Evolutionary conservation across 2,329 filamentous ascomycete genomes (phyloP).

Genomic region (Trichoderma citrinoviride): DNA sequence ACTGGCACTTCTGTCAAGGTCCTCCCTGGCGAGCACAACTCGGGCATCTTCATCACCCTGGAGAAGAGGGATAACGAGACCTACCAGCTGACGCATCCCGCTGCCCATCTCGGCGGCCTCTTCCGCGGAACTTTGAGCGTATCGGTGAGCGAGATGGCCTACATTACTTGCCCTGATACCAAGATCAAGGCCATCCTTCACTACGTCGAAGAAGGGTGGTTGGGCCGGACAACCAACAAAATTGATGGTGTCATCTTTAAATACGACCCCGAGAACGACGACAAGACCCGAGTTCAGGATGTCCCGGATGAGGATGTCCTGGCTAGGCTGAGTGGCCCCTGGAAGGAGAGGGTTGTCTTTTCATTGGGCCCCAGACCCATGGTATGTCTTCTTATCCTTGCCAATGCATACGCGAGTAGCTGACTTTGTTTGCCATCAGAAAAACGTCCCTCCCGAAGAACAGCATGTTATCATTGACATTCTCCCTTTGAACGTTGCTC

Average conservation of each 20-base stretch:
- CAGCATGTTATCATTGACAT: constrained; percentile 82
- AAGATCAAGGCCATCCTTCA: constrained; percentile 88
- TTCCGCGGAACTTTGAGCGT: constrained; percentile 84
- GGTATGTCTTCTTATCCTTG: constrained; percentile 46
- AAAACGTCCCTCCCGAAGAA: constrained; percentile 51
- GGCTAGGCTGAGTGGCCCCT: constrained; percentile 77
- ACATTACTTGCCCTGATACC: constrained; percentile 84
- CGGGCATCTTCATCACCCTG: constrained; percentile 91
- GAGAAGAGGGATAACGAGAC: constrained; percentile 79
- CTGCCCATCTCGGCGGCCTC: constrained; percentile 87
- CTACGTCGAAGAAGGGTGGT: constrained; percentile 93
- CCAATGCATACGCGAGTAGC: neutral
- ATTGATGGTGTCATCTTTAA: constrained; percentile 88
- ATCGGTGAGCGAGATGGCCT: constrained; percentile 85
- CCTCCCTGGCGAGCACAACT: constrained; percentile 85
- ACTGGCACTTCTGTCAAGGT: constrained; percentile 94
- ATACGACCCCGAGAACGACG: constrained; percentile 84
- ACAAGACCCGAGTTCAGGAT: constrained; percentile 75
- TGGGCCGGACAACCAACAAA: constrained; percentile 86
- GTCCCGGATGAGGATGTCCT: constrained; percentile 83
- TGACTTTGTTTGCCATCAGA: constrained; percentile 28
- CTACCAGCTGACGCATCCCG: constrained; percentile 91
- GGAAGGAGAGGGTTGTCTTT: constrained; percentile 70
- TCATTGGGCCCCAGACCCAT: constrained; percentile 58
- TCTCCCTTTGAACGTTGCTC: constrained; percentile 72